Evolutionary conservation across 2,329 filamentous ascomycete genomes (phyloP).

Genomic region (Ilyonectria robusta): DNA sequence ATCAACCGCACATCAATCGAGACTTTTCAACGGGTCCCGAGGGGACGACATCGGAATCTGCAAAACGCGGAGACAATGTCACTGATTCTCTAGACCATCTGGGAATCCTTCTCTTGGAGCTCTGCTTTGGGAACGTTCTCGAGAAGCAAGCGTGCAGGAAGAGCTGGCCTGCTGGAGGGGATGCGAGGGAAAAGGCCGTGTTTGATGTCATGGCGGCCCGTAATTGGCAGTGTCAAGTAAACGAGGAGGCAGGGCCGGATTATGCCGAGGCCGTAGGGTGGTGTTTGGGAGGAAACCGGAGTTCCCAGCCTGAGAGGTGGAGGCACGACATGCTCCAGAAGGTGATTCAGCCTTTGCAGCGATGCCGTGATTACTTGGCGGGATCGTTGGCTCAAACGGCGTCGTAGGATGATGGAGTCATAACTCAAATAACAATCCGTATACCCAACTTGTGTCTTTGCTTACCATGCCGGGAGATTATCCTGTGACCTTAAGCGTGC

Average conservation of each 20-base stretch:
- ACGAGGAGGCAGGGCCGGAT: slow-evolving; percentile 18
- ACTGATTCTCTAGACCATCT: not conserved
- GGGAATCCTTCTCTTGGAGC: not conserved
- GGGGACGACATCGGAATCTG: not conserved
- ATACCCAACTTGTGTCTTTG: too few species aligned
- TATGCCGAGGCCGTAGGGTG: slow-evolving; percentile 25
- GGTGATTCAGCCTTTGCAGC: slow-evolving; percentile 12
- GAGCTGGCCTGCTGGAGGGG: not conserved
- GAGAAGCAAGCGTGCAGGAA: not conserved
- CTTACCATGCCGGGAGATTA: too few species aligned
- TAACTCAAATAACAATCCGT: too few species aligned
- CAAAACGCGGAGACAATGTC: not conserved
- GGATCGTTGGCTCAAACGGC: not conserved
- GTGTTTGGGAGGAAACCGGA: slow-evolving; percentile 20
- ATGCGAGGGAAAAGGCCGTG: not conserved
- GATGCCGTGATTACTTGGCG: slow-evolving; percentile 5
- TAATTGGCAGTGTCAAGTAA: slow-evolving; percentile 17
- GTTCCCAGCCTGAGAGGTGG: slow-evolving; percentile 13
- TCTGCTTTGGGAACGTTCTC: not conserved
- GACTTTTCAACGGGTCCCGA: not conserved
- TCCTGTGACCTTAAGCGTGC: too few species aligned
- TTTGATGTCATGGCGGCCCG: slow-evolving; percentile 23
- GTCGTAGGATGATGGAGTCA: not conserved
- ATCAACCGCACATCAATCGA: not conserved
- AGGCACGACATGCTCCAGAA: slow-evolving; percentile 26